Base-by-base conservation (phyloP, 768 basidiomycete species). In the Serpula lacrymans region DNA sequence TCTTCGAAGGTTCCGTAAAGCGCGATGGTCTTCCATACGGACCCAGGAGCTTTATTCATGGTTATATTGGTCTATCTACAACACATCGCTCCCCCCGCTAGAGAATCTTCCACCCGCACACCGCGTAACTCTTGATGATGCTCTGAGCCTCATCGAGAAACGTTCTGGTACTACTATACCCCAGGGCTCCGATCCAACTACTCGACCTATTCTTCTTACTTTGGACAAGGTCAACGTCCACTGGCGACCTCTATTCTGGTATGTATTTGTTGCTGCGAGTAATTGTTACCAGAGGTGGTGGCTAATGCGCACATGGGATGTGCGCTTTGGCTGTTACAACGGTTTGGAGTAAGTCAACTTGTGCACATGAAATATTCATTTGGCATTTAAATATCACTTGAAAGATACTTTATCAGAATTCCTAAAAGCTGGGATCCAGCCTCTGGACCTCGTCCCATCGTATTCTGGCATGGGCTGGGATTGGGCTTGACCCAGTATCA, bases 391-490 rank as follows among this genome's bases (percentile, higher is more conserved):
- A 22, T 37, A 9, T 34, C 20, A 27, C 9, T 18, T 39, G 25
- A 43, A 10, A 88, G 86, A 52, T 93, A 91, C 57, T 69, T 92
- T 18, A 59, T 92, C 16, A 79, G 85, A 30, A 66, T 82, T 25
- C 92, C 93, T 2, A 52, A 63, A 6, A 59, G 67, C 11, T 92
- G 89, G 88, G 68, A 80, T 32, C 60, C 77, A 3, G 57, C 59
- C 13, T 70, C 57, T 28, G 81, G 77, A 18, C 72, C 71, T 22
- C 74, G 78, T 29, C 93, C 93, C 0, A 62, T 94, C 26, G 73
- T 96, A 12, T 90, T 93, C 55, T 59, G 91, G 26, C 92, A 96
- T 53, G 94, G 94, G 3, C 77, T 98, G 2, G 93, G 93, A 8
- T 72, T 94, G 35, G 92, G 92, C 3, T 60, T 89, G 9, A 53